These are phyloP conservation scores for Termitomyces sp. DNA, from an alignment of 768 basidiomycete genomes.

Conservation along the genomic window DNA sequence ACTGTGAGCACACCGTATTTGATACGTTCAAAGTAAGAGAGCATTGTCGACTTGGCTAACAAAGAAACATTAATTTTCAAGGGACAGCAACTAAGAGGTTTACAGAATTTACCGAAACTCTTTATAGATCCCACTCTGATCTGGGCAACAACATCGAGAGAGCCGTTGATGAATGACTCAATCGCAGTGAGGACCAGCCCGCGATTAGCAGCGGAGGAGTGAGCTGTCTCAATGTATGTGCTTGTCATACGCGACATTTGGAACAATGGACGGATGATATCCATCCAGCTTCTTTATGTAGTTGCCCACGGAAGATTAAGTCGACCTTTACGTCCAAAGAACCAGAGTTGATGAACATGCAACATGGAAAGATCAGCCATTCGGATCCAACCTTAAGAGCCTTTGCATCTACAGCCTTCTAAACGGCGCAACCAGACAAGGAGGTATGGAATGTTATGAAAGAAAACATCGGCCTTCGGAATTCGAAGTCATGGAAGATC, in stretches of 20 bases:
- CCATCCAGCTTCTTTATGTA: neutral
- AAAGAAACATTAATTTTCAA: neutral
- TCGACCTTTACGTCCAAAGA: neutral
- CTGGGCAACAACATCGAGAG: neutral
- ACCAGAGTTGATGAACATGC: neutral
- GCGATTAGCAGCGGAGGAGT: constrained; percentile 2
- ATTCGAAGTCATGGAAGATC: neutral
- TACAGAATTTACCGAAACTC: neutral
- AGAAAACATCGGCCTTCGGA: neutral
- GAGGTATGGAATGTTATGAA: neutral
- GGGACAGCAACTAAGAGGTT: too few relatives aligned
- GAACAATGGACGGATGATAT: neutral
- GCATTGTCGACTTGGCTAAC: constrained; percentile 4
- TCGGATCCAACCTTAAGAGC: neutral
- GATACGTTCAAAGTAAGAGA: neutral
- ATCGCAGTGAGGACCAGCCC: neutral
- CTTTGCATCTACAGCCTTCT: neutral
- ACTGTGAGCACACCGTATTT: constrained; percentile 3
- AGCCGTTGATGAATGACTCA: constrained; percentile 1
- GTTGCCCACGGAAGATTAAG: neutral
- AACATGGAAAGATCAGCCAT: neutral
- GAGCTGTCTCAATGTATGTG: constrained; percentile 3
- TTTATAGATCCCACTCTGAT: neutral
- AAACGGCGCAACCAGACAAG: neutral
- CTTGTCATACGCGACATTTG: constrained; percentile 5